Base-by-base conservation (phyloP, 768 basidiomycete genomes). In the Tulasnella sp. region DNA sequence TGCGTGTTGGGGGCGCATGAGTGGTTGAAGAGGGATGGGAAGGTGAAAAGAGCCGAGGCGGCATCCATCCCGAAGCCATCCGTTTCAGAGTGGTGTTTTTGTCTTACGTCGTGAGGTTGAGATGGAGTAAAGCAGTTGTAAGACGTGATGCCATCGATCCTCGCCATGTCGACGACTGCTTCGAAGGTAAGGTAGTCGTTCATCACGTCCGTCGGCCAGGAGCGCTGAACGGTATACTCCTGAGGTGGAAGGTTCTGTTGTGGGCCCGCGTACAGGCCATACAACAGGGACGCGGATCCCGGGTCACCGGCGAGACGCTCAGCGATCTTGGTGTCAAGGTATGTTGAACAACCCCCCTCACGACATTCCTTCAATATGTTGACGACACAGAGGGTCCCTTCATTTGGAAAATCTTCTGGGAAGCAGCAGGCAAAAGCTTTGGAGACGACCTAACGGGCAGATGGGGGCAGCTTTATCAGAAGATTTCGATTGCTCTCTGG, bases 1-100 rank as follows among this genome's bases (percentile, higher is more conserved):
- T 34, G 9, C 3, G 67, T 66, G 54, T 63, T 70, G 0, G 67
- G 43, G 0, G 52, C 34, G 61, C 73, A 73, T 1, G 69, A 61
- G 57, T 73, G 73, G 61, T 73, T 73, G 66, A 71, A 66, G 17
- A 72, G 61, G 0, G 71, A 72, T 0, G 70, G 65, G 10, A 64
- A 53, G 25, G 66, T 27, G 61, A 70, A 71, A 44, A 73, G 65
- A 11, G 66, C 69, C 9, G 60, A 54, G 63, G 7, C 34, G 53
- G 38, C 25, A 25, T 59, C 24, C n/a, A n/a, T n/a, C n/a, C n/a
- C 22, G 27, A 9, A 24, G 31, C n/a, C 49, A 27, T 24, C 27
- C 25, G 11, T 51, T 30, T 11, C 21, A 22, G 4, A 27, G n/a
- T 15, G 4, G 15, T 11, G 12, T 45, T 41, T 11, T 17, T 27